Conservation (phyloP, 2,329 filamentous ascomycete species). For the Septoria petroselini region DNA sequence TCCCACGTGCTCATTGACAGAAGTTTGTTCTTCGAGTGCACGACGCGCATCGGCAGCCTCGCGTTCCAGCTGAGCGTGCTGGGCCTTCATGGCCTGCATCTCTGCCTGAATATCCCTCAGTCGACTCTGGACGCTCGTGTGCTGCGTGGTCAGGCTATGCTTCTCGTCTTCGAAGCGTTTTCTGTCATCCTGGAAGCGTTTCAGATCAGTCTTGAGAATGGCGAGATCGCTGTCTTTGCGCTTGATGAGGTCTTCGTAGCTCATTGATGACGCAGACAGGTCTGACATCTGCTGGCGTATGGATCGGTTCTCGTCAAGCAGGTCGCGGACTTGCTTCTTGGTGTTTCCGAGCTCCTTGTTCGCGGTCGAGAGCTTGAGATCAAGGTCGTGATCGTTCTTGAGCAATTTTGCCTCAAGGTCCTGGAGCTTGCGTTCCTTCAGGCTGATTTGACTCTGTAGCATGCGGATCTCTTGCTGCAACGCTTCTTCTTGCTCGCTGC, state of each 20-base stretch:
- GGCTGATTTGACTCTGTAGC: slow-evolving; percentile 80
- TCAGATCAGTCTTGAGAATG: slow-evolving; percentile 78
- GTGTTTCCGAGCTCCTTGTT: slow-evolving; percentile 75
- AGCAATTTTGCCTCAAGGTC: slow-evolving; percentile 83
- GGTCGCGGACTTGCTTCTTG: slow-evolving; percentile 70
- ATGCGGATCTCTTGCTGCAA: slow-evolving; percentile 83
- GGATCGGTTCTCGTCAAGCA: slow-evolving; percentile 75
- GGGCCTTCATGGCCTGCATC: slow-evolving; percentile 78
- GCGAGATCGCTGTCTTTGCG: slow-evolving; percentile 91
- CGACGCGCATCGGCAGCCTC: slow-evolving; percentile 86
- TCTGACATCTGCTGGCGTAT: slow-evolving; percentile 82
- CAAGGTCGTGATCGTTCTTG: slow-evolving; percentile 81
- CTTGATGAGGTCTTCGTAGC: slow-evolving; percentile 89
- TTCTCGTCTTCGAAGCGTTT: slow-evolving; percentile 76
- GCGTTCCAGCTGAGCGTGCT: slow-evolving; percentile 78
- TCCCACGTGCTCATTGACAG: slow-evolving; percentile 84
- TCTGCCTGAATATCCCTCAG: slow-evolving; percentile 85
- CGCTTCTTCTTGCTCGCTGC: slow-evolving; percentile 70
- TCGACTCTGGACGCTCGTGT: slow-evolving; percentile 71
- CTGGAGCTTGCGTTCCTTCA: slow-evolving; percentile 86
- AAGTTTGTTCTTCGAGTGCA: slow-evolving; percentile 81
- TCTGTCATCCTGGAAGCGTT: slow-evolving; percentile 77
- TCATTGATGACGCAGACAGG: slow-evolving; percentile 84
- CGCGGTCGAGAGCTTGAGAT: slow-evolving; percentile 73
- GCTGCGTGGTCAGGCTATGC: slow-evolving; percentile 66